Conservation (phyloP, 2,329 filamentous ascomycete genomes). For the Ceratocystis ficicola region DNA sequence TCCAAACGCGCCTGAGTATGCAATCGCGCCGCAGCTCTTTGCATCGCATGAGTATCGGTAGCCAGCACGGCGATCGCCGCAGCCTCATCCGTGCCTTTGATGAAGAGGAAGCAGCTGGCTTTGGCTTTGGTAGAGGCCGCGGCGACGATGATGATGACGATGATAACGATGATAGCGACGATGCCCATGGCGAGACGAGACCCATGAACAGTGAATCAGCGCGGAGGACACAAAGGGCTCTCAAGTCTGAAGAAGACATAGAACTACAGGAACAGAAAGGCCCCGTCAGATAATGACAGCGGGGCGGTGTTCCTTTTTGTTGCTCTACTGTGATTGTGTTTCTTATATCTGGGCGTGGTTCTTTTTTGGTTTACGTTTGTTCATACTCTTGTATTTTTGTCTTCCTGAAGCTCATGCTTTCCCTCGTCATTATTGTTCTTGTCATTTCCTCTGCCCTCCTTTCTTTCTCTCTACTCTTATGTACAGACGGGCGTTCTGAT, state of each 20-base stretch:
- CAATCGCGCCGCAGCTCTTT: slow-evolving; percentile 67
- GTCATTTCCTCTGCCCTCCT: neutral
- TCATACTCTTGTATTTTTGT: slow-evolving; percentile 6
- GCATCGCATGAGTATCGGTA: slow-evolving; percentile 50
- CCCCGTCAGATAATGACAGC: slow-evolving; percentile 23
- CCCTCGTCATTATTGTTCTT: neutral
- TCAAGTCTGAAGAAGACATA: slow-evolving; percentile 36
- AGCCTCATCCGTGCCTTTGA: slow-evolving; percentile 84
- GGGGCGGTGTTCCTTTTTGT: slow-evolving; percentile 14
- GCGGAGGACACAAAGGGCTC: slow-evolving; percentile 29
- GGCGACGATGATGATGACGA: slow-evolving; percentile 68
- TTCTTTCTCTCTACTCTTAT: neutral
- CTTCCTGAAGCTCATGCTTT: neutral
- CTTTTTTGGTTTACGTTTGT: slow-evolving; percentile 13
- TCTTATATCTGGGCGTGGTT: neutral
- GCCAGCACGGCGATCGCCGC: slow-evolving; percentile 57
- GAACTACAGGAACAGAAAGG: slow-evolving; percentile 40
- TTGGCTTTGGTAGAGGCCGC: slow-evolving; percentile 55
- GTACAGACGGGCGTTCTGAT: neutral
- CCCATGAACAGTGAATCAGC: slow-evolving; percentile 22
- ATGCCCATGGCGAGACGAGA: slow-evolving; percentile 23
- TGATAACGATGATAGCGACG: slow-evolving; percentile 56
- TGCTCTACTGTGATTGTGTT: slow-evolving; percentile 10
- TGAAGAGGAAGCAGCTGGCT: slow-evolving; percentile 60
- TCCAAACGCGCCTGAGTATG: slow-evolving; percentile 88